These are phyloP conservation scores for Chlamydomonas asymmetrica DNA, from an alignment of 139 green algal genomes.

Conservation along the genomic window DNA sequence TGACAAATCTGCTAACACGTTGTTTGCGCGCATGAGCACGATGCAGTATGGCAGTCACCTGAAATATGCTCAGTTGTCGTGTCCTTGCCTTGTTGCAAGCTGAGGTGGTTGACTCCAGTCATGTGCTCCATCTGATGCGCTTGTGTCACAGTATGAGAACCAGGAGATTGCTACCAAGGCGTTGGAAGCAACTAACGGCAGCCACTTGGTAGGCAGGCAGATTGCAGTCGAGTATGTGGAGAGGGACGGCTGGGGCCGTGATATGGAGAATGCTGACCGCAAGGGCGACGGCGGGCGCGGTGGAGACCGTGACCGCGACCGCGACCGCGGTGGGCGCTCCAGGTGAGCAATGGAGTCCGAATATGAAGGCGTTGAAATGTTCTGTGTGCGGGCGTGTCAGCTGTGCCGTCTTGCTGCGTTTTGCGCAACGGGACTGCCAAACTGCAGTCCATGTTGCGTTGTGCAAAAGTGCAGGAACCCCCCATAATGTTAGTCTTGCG, in stretches of 20 bases:
- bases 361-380: not conserved
- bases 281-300: not conserved
- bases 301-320: not conserved
- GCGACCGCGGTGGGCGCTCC: not conserved
- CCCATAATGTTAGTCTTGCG: not conserved
- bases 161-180: slow-evolving; percentile 62
- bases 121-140: not conserved
- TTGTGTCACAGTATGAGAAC: slow-evolving; percentile 51
- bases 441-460: not conserved
- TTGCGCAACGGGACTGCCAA: not conserved
- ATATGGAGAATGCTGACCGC: slow-evolving; percentile 1
- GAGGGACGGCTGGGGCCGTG: not conserved
- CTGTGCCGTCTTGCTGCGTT: not conserved
- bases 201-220: slow-evolving; percentile 50
- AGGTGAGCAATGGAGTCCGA: not conserved
- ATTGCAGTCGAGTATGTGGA: slow-evolving; percentile 71
- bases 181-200: slow-evolving; percentile 52
- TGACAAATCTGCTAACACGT: not conserved
- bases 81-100: not conserved
- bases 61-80: not conserved
- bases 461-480: no score
- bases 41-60: not conserved
- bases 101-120: not conserved
- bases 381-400: not conserved
- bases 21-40: not conserved